Conservation (phyloP, 192 early-diverging fungal species). For the Pilobolus umbonatus region DNA sequence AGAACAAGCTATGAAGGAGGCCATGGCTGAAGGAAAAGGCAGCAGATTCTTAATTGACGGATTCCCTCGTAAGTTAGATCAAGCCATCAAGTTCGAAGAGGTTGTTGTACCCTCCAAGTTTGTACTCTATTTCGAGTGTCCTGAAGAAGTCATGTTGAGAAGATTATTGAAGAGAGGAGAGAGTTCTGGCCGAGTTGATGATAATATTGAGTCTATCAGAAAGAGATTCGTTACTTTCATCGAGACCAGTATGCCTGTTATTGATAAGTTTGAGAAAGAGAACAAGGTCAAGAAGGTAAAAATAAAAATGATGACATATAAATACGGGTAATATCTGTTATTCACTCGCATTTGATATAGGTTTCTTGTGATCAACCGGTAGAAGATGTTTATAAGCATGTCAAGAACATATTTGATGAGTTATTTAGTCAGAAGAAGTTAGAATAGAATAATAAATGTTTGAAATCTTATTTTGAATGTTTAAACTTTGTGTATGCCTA, state of each 20-base stretch:
- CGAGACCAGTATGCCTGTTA: slow-evolving; percentile 89
- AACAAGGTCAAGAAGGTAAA: slow-evolving; percentile 79
- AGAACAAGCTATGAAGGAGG: slow-evolving; percentile 81
- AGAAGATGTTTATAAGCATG: slow-evolving; percentile 10
- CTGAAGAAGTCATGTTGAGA: slow-evolving; percentile 86
- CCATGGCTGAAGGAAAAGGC: slow-evolving; percentile 43
- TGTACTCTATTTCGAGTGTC: slow-evolving; percentile 93
- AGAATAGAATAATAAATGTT: background rate
- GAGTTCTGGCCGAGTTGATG: slow-evolving; percentile 89
- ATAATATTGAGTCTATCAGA: slow-evolving; percentile 93
- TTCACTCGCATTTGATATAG: background rate
- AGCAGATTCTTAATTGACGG: slow-evolving; percentile 91
- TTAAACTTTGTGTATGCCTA: too few species aligned
- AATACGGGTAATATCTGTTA: background rate
- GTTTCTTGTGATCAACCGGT: slow-evolving; percentile 17
- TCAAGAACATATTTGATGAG: slow-evolving; percentile 15
- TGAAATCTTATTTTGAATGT: background rate
- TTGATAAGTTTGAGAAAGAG: slow-evolving; percentile 70
- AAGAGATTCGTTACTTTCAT: slow-evolving; percentile 89
- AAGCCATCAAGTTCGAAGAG: slow-evolving; percentile 91
- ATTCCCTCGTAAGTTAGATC: slow-evolving; percentile 92
- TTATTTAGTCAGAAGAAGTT: slow-evolving; percentile 13
- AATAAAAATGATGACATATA: background rate
- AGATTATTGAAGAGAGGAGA: slow-evolving; percentile 92
- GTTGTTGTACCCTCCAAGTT: slow-evolving; percentile 65